Base-by-base conservation (phyloP, 2,329 filamentous ascomycete genomes). In the Cercospora citrullina region DNA sequence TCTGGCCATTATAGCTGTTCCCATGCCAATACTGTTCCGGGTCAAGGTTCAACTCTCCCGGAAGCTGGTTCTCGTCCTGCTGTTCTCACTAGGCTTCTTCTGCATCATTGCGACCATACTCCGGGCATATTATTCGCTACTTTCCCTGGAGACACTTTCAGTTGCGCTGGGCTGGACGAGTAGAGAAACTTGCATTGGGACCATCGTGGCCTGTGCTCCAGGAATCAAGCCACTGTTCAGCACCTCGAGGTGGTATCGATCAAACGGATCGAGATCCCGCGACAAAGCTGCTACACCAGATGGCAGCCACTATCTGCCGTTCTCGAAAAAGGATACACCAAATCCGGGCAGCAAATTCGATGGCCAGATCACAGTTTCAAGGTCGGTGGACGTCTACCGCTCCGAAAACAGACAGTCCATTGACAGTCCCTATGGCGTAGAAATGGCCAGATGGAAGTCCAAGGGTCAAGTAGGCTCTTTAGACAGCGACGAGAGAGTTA, bases 1-100 rank as follows among this genome's bases (percentile, higher is more conserved):
- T 70, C 42, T 88, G 2, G 81, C 86, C 78, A 88, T 90, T 74
- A 84, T 89, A 30, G 73, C 81, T 3, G 84, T 89, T 21, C 86
- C 87, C 1, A 80, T 89, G 69, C 86, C 87, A 0, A 77, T 86
- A 63, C 73, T 89, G 28, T 71, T 85, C 10, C 81, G 81, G 28
- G 82, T 87, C 0, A 81, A 83, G 57, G 79, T 89, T 2, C 78
- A 81, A 5, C 48, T 79, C 1, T 85, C 82, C 74, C 83, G 86
- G 73, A 89, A 89, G 76, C 63, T 83, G 0, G 80, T 87, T 1
- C 80, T 89, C 1, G 73, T 80, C n/a, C 69, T 79, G 28, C 77
- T 87, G 33, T 86, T 86, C 73, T 80, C 82, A 53, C 80, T 86
- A 70, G 84, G 84, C 21, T 74, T 80, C 59, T 85, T 86, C 69